Conservation (phyloP, 176 grass and related monocot species). For the Triticum monococcum region DNA sequence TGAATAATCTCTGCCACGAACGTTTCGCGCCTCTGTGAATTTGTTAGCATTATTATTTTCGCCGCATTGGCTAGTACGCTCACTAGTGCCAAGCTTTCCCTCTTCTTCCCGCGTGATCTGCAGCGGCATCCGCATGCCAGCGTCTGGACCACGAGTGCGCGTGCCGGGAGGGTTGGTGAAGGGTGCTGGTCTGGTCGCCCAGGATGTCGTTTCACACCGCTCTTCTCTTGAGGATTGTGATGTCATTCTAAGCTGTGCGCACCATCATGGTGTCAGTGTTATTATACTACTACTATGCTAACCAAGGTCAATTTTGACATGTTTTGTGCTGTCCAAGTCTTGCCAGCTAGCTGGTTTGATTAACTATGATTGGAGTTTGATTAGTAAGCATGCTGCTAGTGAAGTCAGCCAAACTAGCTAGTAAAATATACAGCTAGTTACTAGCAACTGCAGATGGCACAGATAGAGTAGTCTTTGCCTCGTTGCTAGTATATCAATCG, state of each 20-base stretch:
- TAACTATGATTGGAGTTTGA: background rate
- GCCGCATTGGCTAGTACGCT: no score
- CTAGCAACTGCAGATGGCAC: no score
- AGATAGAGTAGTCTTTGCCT: no score
- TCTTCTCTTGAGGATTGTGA: background rate
- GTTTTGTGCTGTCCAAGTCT: background rate
- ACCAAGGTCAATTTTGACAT: conserved; percentile 33
- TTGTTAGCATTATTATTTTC: background rate
- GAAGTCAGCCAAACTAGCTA: background rate
- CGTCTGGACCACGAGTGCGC: conserved; percentile 20
- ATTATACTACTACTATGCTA: background rate
- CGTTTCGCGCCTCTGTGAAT: background rate
- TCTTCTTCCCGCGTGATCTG: background rate
- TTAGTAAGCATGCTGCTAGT: background rate
- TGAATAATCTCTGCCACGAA: background rate
- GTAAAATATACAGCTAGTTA: background rate
- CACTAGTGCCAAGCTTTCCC: no score
- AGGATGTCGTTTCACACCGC: background rate
- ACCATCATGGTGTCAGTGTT: background rate
- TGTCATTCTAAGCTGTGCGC: conserved; percentile 24
- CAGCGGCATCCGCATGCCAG: conserved; percentile 31
- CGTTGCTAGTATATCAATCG: background rate
- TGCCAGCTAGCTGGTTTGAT: background rate
- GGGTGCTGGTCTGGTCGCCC: background rate
- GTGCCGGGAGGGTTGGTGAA: conserved; percentile 15